Conservation (phyloP, 2,329 filamentous ascomycete genomes). For the Zasmidium cellare region DNA sequence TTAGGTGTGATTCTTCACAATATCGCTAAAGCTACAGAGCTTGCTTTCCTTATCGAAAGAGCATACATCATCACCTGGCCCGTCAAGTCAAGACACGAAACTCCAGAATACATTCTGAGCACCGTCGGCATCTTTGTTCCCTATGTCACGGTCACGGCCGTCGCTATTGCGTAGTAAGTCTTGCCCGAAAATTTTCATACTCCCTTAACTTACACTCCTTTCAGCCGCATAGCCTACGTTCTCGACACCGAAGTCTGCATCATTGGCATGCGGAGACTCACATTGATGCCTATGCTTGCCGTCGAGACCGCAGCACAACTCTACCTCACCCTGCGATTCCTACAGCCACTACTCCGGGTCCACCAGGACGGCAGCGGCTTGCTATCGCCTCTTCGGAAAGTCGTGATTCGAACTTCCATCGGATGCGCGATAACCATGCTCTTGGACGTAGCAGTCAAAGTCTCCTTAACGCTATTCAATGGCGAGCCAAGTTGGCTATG, state of each 20-base stretch:
- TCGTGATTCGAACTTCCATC: constrained; percentile 9
- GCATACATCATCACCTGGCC: constrained; percentile 16
- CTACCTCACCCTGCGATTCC: constrained; percentile 10
- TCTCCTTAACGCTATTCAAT: constrained; percentile 11
- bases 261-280: constrained; percentile 3
- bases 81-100: constrained; percentile 1
- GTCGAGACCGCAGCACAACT: constrained; percentile 6
- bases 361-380: constrained; percentile 6
- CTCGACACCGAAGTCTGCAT: constrained; percentile 7
- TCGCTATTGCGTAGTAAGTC: constrained; percentile 9
- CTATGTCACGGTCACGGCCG: constrained; percentile 1
- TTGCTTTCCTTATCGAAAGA: constrained; percentile 14
- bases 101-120: constrained; percentile 10
- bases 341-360: constrained; percentile 6
- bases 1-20: constrained; percentile 8
- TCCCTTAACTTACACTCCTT: neutral
- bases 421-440: constrained; percentile 9
- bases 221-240: constrained; percentile 8
- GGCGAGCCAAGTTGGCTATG: constrained; percentile 14
- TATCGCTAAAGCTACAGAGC: constrained; percentile 7
- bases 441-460: constrained; percentile 9
- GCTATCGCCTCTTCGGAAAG: constrained; percentile 6
- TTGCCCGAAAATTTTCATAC: neutral
- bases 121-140: constrained; percentile 9
- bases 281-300: constrained; percentile 7